These are phyloP conservation scores for Viola pubescens DNA, from an alignment of 441 rosid genomes.

Conservation along the genomic window DNA sequence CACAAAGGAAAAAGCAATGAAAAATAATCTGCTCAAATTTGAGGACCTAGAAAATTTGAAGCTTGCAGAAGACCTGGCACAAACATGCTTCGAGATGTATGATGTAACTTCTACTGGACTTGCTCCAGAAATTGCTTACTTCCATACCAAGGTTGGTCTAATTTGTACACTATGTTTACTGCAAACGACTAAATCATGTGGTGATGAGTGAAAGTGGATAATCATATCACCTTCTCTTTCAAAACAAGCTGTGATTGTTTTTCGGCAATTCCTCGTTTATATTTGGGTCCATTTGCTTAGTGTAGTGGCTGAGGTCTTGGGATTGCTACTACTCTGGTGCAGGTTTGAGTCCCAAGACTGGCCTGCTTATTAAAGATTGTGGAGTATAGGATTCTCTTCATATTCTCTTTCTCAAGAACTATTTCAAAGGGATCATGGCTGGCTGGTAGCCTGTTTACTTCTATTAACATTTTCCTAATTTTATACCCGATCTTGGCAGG, in stretches of 20 bases:
- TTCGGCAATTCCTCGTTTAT: background rate
- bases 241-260: conserved; percentile 3
- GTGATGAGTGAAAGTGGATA: conserved; percentile 1
- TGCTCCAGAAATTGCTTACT: conserved; percentile 96
- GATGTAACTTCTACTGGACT: conserved; percentile 91
- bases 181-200: conserved; percentile 1
- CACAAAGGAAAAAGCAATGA: conserved; percentile 71
- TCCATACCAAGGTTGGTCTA: conserved; percentile 67
- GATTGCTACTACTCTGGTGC: background rate
- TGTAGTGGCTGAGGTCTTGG: background rate
- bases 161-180: conserved; percentile 6
- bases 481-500: conserved; percentile 44
- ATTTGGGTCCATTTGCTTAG: background rate
- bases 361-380: background rate
- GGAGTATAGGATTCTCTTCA: background rate
- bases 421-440: background rate
- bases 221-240: background rate
- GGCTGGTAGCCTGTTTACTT: background rate
- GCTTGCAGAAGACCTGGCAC: conserved; percentile 91
- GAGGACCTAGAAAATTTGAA: conserved; percentile 86
- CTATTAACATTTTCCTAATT: conserved; percentile 12
- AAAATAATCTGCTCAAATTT: conserved; percentile 66
- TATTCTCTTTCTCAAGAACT: background rate
- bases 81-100: conserved; percentile 95
- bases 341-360: background rate